phyloP scores from a whole-genome alignment of 495 filamentous ascomycete species.

The Immersiella caudata region DNA sequence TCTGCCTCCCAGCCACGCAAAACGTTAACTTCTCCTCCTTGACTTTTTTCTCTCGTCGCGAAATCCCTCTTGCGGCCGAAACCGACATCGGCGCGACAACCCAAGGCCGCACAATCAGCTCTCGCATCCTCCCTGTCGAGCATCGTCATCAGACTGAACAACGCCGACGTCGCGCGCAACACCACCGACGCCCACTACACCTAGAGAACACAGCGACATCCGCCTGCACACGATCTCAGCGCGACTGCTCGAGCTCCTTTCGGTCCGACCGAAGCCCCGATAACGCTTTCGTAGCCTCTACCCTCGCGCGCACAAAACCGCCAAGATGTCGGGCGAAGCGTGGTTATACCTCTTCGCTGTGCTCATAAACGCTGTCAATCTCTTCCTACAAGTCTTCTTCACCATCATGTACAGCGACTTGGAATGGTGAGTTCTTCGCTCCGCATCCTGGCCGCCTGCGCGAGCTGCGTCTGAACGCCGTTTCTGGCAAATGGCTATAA shows the following conservation, averaged over 20 bases:
- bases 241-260: neutral
- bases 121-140: neutral
- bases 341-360: conserved; percentile 99
- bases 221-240: neutral
- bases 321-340: conserved; percentile 97
- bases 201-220: conserved; percentile 6
- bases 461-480: conserved; percentile 2
- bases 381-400: conserved; percentile 99
- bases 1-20: conserved; percentile 24
- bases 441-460: neutral
- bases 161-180: conserved; percentile 15
- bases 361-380: conserved; percentile 99
- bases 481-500: neutral
- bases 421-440: conserved; percentile 73
- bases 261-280: neutral
- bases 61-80: neutral
- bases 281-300: conserved; percentile 1
- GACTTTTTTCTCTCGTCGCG: conserved; percentile 1
- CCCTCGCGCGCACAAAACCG: conserved; percentile 17
- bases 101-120: neutral
- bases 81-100: conserved; percentile 17
- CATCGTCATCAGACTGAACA: neutral
- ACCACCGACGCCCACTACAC: neutral
- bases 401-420: conserved; percentile 99
- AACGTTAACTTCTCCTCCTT: conserved; percentile 6